phyloP scores from a whole-genome alignment of 106 monocot genomes.

The Apostasia shenzhenica region DNA sequence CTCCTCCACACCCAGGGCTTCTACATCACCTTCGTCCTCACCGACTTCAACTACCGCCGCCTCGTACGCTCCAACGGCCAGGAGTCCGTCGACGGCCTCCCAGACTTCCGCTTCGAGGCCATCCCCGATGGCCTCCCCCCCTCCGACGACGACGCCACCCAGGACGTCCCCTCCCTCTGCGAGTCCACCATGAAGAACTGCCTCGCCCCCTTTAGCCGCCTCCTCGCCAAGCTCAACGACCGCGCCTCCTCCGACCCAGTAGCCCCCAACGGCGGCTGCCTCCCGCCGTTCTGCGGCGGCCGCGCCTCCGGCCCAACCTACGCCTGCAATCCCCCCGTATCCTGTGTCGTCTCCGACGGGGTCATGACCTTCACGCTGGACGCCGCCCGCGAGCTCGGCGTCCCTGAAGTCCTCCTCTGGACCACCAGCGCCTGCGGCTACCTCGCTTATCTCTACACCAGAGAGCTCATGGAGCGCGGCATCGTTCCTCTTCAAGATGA shows the following conservation, averaged over 20 bases:
- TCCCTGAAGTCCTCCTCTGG: background rate
- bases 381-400: background rate
- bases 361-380: background rate
- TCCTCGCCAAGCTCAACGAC: background rate
- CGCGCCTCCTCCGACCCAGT: background rate
- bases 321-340: too few species aligned
- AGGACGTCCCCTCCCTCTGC: constrained; percentile 9
- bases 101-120: constrained; percentile 8
- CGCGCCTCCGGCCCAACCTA: too few species aligned
- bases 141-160: constrained; percentile 12
- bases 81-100: background rate
- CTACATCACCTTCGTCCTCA: constrained; percentile 8
- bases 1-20: constrained; percentile 17
- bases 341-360: background rate
- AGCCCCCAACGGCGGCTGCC: background rate
- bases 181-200: constrained; percentile 7
- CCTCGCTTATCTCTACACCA: constrained; percentile 12
- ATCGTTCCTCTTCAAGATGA: constrained; percentile 16
- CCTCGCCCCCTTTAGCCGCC: constrained; percentile 6
- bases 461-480: constrained; percentile 20
- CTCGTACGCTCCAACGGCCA: constrained; percentile 1
- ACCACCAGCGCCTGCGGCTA: constrained; percentile 1
- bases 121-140: constrained; percentile 14
- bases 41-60: constrained; percentile 11
- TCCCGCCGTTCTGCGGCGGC: background rate